Base-by-base conservation (phyloP, 2,329 filamentous ascomycete species). In the Tothia fuscella region DNA sequence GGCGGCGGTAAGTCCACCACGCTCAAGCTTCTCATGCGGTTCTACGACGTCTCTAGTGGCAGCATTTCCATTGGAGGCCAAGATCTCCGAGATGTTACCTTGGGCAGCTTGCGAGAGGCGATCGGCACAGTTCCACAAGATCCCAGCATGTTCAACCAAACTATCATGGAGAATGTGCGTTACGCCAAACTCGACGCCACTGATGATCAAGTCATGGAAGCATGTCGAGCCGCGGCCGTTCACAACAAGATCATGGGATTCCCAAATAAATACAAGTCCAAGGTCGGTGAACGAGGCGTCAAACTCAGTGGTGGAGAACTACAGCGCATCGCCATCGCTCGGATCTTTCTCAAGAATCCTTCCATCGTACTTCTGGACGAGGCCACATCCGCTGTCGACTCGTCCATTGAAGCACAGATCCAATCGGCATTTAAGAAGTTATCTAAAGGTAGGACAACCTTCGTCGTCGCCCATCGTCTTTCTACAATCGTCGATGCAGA, bases 281-380 rank as follows among this genome's bases (percentile, higher is more conserved):
- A 61, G 43, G 59, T 63, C 3, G 60, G 60, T 24, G 59, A 63
- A 44, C 57, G 59, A 14, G 60, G 60, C 13, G 59, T 63, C 20
- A 53, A 59, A 31, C 60, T 82, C 2, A 81, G 77, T 3, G 78
- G 78, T 2, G 78, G 78, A 19, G 77, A 82, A 53, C 59, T 80
- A 5, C 78, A 82, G 51, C 71, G 78, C 35, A 69, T 81, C 21
- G 77, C 78, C 4, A 81, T 81, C 53, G 78, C 78, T 6, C 76
- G 87, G 2, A 81, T 86, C 6, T 67, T 89, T 37, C 74, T 93
- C 56, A 88, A 89, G 61, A 74, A 74, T 46, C 81, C 84, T 0
- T 84, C 91, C 51, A 72, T 94, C 32, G 72, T 93, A 3, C 79
- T 94, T 14, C 71, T 93, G 1, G 87, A 94, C 53, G 87, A 94